Conservation (phyloP, 441 rosid species). For the Populus hybrid region DNA sequence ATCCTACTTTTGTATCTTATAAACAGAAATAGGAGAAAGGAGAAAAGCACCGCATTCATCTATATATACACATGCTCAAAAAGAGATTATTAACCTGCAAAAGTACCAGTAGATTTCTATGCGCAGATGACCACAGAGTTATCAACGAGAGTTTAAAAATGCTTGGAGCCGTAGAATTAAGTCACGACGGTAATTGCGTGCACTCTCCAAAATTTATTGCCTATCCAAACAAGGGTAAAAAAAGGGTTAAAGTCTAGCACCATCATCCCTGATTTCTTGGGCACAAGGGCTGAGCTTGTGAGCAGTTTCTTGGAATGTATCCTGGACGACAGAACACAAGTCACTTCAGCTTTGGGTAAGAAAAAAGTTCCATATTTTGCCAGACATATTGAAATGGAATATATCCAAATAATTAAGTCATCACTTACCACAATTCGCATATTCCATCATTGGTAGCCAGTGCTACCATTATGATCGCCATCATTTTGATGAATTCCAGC, state of each 20-base stretch:
- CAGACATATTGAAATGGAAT: neutral
- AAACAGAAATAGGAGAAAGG: too few species aligned
- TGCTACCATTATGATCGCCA: slow-evolving; percentile 8
- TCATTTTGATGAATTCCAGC: slow-evolving; percentile 5
- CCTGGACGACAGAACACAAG: neutral
- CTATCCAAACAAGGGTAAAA: neutral
- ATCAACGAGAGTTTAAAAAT: neutral
- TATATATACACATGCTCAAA: neutral
- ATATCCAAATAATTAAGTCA: neutral
- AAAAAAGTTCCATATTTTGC: neutral
- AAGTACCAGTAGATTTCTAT: neutral
- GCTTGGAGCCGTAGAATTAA: slow-evolving; percentile 2
- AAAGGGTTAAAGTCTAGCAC: neutral
- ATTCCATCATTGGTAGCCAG: slow-evolving; percentile 9
- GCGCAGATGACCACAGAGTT: neutral
- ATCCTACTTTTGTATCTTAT: neutral
- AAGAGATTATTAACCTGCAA: neutral
- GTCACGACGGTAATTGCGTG: slow-evolving; percentile 1
- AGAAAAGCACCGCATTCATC: too few species aligned
- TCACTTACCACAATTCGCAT: neutral
- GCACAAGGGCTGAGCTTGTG: neutral
- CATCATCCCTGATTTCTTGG: slow-evolving; percentile 4
- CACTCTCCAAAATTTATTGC: neutral
- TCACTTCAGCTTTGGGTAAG: neutral
- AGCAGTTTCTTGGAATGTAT: slow-evolving; percentile 5